Percentiles rank a stretch among this genome's conserved stretches.
Evolutionary conservation across 1,284 basidiomycete genomes (phyloP).

Genomic region (Ustilago hordei): DNA sequence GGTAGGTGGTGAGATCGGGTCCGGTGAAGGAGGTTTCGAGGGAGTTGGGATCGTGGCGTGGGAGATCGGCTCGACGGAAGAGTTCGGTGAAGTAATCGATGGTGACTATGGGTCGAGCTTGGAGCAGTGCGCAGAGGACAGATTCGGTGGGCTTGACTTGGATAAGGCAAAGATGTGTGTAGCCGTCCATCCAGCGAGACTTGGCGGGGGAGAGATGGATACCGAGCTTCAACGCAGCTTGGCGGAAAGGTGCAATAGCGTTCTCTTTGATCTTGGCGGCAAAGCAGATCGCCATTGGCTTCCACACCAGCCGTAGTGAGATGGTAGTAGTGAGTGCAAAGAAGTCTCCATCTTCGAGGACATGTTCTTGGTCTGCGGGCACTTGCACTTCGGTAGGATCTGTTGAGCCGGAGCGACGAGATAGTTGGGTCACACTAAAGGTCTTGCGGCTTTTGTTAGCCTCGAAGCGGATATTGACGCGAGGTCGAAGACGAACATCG

Average conservation of each 20-base stretch:
- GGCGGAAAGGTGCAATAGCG: constrained; percentile 25
- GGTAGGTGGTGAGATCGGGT: constrained; percentile 30
- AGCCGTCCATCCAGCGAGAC: constrained; percentile 44
- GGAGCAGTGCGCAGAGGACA: constrained; percentile 39
- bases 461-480: constrained; percentile 48
- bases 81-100: constrained; percentile 49
- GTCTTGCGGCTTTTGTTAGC: constrained; percentile 51
- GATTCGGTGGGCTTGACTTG: constrained; percentile 50
- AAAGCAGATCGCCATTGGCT: constrained; percentile 43
- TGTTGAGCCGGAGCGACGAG: background rate
- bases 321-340: constrained; percentile 53
- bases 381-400: constrained; percentile 33
- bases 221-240: constrained; percentile 26
- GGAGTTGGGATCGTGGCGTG: constrained; percentile 37
- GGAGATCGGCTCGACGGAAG: constrained; percentile 36
- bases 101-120: constrained; percentile 42
- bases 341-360: constrained; percentile 32
- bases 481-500: constrained; percentile 34
- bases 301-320: constrained; percentile 44
- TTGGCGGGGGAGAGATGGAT: constrained; percentile 46
- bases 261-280: constrained; percentile 39
- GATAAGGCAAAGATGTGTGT: constrained; percentile 45
- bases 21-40: constrained; percentile 45
- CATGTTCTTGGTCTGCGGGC: constrained; percentile 28
- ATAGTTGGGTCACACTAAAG: constrained; percentile 27